These are phyloP conservation scores for Tolypocladium ovalisporum DNA, from an alignment of 2,329 filamentous ascomycete species.

Conservation along the genomic window DNA sequence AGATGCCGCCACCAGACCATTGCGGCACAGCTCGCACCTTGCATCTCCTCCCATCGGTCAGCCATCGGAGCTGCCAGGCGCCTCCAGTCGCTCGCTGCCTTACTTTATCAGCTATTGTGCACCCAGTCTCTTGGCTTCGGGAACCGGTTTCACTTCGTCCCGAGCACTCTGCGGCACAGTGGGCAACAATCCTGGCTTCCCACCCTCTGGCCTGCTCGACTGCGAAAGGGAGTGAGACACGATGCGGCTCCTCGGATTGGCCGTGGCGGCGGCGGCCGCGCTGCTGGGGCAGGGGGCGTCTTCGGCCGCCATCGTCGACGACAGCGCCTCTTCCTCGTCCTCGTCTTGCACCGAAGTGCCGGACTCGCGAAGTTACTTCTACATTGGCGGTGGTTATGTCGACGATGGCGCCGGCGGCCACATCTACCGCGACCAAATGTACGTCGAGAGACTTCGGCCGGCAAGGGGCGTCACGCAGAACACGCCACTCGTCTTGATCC, in stretches of 20 bases:
- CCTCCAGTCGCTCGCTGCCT: no score
- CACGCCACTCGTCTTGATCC: slow-evolving; percentile 29
- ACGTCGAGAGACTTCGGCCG: slow-evolving; percentile 37
- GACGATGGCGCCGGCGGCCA: slow-evolving; percentile 16
- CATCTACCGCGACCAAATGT: slow-evolving; percentile 34
- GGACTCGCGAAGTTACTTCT: slow-evolving; percentile 18
- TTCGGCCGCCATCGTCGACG: neutral
- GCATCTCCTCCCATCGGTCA: neutral
- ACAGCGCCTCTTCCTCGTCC: neutral
- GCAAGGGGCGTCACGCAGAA: slow-evolving; percentile 9
- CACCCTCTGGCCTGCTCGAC: no score
- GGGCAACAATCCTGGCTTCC: no score
- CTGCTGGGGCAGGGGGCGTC: neutral
- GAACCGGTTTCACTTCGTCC: neutral
- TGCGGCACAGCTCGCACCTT: neutral
- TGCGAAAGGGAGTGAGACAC: neutral
- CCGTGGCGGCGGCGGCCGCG: neutral
- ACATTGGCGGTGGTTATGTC: slow-evolving; percentile 24
- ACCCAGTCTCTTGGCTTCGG: neutral
- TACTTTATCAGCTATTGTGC: neutral
- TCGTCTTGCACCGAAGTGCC: neutral
- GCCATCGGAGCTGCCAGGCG: neutral
- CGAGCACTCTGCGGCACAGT: no score
- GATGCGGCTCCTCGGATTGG: neutral
- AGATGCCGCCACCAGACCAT: neutral